Evolutionary conservation across 768 basidiomycete genomes (phyloP), one percentile per base, ranked within the genome.

Genomic region (Lentinula sp.): DNA sequence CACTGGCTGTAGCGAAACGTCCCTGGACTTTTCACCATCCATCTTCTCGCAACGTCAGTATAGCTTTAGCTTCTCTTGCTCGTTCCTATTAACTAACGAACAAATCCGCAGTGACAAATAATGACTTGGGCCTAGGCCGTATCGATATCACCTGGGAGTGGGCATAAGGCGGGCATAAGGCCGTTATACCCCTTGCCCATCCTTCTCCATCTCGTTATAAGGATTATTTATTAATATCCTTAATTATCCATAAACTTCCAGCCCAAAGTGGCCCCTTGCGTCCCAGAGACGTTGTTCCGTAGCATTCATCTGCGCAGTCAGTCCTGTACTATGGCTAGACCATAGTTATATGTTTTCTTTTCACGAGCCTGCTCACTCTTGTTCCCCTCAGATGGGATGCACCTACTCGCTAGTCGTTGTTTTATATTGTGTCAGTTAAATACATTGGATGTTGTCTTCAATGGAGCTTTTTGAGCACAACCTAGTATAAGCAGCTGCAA

Each of bases 11-110:
- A 63, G 62, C 0, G 0, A 70, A 7, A 76, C 69, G 53, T 78
- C 82, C 68, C 79, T 91, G 62, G 88, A 91, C 72, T 78, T 91
- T 63, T 84, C 86, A 10, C 84, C 82, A 5, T 1, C 71, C 6
- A 86, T 86, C 8, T 91, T 91, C 71, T 5, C 65, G 0, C 0
- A 63, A 39, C 37, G 37, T 39, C 6, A 75, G 46, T 91, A 43
- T 15, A 28, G 37, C 2, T 6, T 16, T 39, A n/a, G 31, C 16
- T 13, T 34, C 18, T 31, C 5, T 39, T 39, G 48, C 52, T 62
- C 54, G 43, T 45, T 11, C 8, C 3, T n/a, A 23, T 8, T 2
- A 15, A 46, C 31, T 42, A 9, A 16, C 4, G 0, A 18, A n/a
- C 6, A 7, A 9, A 48, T 21, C 7, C 3, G 9, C 46, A 48